A percentile compares a stretch with the other conserved stretches of the same genome.
These are phyloP conservation scores for Acanthamoeba culbertsoni DNA, from an alignment of 208 protist genomes.

Conservation along the genomic window DNA sequence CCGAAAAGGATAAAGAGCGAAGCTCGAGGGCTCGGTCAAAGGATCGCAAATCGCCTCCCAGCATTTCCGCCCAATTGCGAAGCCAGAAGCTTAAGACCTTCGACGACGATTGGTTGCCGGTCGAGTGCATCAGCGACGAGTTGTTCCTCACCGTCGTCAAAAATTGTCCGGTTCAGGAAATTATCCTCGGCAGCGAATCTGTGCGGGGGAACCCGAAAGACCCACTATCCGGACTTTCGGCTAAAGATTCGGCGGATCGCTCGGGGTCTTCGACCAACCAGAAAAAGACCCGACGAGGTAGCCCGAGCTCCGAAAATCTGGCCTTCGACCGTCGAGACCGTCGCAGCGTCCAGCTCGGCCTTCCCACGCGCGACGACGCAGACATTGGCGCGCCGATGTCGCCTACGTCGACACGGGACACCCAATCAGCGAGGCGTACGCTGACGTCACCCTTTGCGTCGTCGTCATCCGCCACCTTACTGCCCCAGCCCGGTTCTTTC, in stretches of 20 bases:
- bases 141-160: slow-evolving; percentile 28
- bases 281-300: background rate
- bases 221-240: background rate
- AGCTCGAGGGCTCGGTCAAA: background rate
- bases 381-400: background rate
- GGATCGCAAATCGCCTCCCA: background rate
- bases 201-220: background rate
- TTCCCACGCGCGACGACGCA: background rate
- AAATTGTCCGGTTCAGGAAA: background rate
- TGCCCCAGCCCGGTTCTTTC: background rate
- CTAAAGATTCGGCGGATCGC: background rate
- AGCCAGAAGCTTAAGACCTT: slow-evolving; percentile 40
- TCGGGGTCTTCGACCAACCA: background rate
- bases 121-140: background rate
- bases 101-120: slow-evolving; percentile 24
- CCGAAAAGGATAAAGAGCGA: background rate
- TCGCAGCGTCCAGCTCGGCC: background rate
- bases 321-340: background rate
- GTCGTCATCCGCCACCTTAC: background rate
- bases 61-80: background rate
- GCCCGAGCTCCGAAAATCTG: background rate
- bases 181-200: background rate
- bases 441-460: background rate
- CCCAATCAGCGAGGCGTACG: no score
- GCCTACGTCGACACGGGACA: background rate